phyloP scores from a whole-genome alignment of 2,329 filamentous ascomycete genomes.

The Cordyceps pruinosa region DNA sequence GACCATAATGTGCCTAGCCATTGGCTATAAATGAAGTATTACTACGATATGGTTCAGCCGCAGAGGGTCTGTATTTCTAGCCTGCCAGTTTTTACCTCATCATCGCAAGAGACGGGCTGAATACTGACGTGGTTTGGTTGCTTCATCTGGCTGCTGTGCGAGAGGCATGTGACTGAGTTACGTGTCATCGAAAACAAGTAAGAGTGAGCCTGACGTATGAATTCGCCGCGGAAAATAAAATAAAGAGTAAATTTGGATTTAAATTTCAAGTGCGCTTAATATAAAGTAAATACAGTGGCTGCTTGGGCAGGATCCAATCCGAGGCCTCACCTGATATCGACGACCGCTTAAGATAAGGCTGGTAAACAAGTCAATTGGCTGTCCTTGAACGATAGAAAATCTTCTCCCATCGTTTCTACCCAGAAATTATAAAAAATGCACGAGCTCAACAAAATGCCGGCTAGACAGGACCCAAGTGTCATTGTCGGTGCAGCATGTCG shows the following conservation, averaged over 20 bases:
- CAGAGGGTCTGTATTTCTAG: background rate
- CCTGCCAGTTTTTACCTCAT: background rate
- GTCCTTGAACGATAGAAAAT: too few species aligned
- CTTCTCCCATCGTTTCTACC: too few species aligned
- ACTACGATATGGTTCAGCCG: background rate
- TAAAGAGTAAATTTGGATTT: background rate
- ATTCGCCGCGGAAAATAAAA: background rate
- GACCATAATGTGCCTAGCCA: background rate
- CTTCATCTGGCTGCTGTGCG: background rate
- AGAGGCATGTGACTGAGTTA: background rate
- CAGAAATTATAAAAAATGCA: too few species aligned
- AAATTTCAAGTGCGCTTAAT: background rate
- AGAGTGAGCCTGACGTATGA: background rate
- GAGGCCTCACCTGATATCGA: background rate
- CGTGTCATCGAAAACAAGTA: background rate
- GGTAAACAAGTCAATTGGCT: too few species aligned
- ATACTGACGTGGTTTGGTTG: background rate
- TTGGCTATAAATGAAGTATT: background rate
- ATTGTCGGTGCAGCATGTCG: slow-evolving; percentile 26
- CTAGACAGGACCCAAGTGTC: slow-evolving; percentile 22
- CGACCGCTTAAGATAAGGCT: too few species aligned
- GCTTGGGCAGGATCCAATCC: background rate
- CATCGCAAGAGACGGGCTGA: background rate
- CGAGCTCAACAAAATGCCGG: background rate
- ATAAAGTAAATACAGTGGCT: background rate